Base-by-base conservation (phyloP, 371 early-diverging fungal species). In the Sporodiniella umbellata region DNA sequence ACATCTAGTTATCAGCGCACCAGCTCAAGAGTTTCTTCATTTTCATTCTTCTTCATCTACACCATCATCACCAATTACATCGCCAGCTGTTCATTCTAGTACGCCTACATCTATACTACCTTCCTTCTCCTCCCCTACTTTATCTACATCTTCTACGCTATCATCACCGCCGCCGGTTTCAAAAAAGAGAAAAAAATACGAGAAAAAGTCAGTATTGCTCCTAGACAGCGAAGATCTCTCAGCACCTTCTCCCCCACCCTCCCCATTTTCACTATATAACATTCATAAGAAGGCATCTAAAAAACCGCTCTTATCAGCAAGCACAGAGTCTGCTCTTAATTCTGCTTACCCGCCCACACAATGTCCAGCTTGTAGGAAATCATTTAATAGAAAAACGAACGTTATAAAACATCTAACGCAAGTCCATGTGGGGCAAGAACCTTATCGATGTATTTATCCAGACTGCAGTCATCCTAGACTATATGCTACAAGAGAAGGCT, bases 401-500 rank as follows among this genome's bases (percentile, higher is more conserved):
- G 77, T 77, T 4, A 69, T 73, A 25, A 71, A 68, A 25, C 77
- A 77, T 46, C 43, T 77, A 18, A 55, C 68, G 1, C 65, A 64
- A 33, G 57, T 48, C 4, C 77, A 77, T 43, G 42, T 55, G 11
- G 71, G 71, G 5, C 60, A 72, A 45, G 77, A 77, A 43, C 69
- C 71, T 7, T 77, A 73, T 48, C 68, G 67, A 4, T 72, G 76
- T 51, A 54, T 72, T n/a, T 68, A 66, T 53, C 52, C 58, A 1
- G 37, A 60, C 8, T 72, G 75, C 31, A 46, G 30, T 11, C 74
- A 79, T 48, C 70, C 73, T n/a, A 61, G 60, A 54, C 48, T 57
- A 8, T 75, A 72, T 54, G 67, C 73, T 4, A 72, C 75, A 14
- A 54, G 73, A 5, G 75, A 72, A 53, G 75, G 73, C 4, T 54